A percentile compares a stretch with the other conserved stretches of the same genome.
Evolutionary conservation across 2,329 filamentous ascomycete species (phyloP).

Genomic region (Talaromyces sp.): DNA sequence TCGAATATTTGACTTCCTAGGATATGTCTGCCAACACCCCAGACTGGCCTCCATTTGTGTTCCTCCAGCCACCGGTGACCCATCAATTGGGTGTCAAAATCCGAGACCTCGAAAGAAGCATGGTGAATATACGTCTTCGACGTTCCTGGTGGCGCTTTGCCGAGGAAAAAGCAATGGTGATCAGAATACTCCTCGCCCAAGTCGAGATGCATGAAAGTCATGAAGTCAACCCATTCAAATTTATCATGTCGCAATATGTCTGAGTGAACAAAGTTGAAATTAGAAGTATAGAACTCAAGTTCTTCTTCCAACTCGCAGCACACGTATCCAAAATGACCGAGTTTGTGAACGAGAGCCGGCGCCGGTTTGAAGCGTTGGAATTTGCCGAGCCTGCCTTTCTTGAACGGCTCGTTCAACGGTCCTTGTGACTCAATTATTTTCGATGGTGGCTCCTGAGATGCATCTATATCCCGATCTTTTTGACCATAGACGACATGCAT

Average conservation of each 20-base stretch:
- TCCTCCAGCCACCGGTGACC: slow-evolving; percentile 64
- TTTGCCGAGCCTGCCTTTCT: slow-evolving; percentile 17
- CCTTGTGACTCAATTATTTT: slow-evolving; percentile 13
- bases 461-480: slow-evolving; percentile 29
- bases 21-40: slow-evolving; percentile 67
- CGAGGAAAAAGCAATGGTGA: slow-evolving; percentile 53
- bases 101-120: slow-evolving; percentile 63
- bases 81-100: slow-evolving; percentile 65
- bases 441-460: slow-evolving; percentile 18
- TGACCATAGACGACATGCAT: slow-evolving; percentile 57
- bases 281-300: slow-evolving; percentile 32
- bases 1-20: slow-evolving; percentile 68
- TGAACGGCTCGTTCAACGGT: slow-evolving; percentile 15
- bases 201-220: slow-evolving; percentile 52
- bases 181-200: slow-evolving; percentile 46
- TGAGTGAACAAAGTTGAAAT: slow-evolving; percentile 39
- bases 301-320: slow-evolving; percentile 27
- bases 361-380: slow-evolving; percentile 29
- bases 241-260: slow-evolving; percentile 25
- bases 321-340: slow-evolving; percentile 38
- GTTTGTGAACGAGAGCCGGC: slow-evolving; percentile 27
- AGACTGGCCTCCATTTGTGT: slow-evolving; percentile 60
- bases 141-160: slow-evolving; percentile 20
- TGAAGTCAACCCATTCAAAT: slow-evolving; percentile 35
- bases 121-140: slow-evolving; percentile 56